Percentiles rank a stretch among this genome's conserved stretches.
Evolutionary conservation across 1,284 basidiomycete species (phyloP).

Genomic region (Taiwanofungus camphoratus): DNA sequence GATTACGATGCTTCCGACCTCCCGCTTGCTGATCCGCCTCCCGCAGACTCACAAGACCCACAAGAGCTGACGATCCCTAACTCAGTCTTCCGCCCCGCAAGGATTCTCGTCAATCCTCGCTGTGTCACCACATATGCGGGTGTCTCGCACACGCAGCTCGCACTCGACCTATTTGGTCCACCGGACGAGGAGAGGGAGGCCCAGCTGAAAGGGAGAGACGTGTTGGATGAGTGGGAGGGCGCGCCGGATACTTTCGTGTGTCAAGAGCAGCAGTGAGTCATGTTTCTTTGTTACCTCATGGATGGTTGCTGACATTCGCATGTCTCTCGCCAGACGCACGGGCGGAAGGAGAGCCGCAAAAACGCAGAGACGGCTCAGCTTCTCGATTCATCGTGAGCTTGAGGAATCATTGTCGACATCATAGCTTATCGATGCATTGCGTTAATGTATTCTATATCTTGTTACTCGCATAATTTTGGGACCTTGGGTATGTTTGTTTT

Average conservation of each 20-base stretch:
- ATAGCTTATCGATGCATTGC: slow-evolving; percentile 1
- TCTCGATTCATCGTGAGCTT: slow-evolving; percentile 77
- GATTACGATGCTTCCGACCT: slow-evolving; percentile 77
- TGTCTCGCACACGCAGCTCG: slow-evolving; percentile 88
- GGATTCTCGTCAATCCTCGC: slow-evolving; percentile 90
- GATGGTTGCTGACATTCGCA: not conserved
- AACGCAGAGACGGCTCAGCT: slow-evolving; percentile 81
- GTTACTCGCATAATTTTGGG: too few relatives aligned
- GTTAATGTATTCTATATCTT: too few relatives aligned
- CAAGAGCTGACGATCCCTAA: slow-evolving; percentile 72
- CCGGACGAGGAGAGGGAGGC: slow-evolving; percentile 51
- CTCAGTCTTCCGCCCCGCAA: slow-evolving; percentile 77
- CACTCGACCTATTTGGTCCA: slow-evolving; percentile 82
- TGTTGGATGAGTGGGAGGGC: slow-evolving; percentile 88
- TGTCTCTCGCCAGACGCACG: slow-evolving; percentile 51
- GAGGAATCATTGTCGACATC: slow-evolving; percentile 24
- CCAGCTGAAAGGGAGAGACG: slow-evolving; percentile 60
- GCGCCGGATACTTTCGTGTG: slow-evolving; percentile 95
- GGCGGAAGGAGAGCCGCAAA: slow-evolving; percentile 90
- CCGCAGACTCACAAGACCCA: slow-evolving; percentile 23
- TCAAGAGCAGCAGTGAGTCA: slow-evolving; percentile 81
- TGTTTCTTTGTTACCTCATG: not conserved
- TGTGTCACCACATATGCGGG: slow-evolving; percentile 96
- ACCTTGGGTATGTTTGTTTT: too few relatives aligned
- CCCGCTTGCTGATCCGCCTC: slow-evolving; percentile 33